Evolutionary conservation across 2,329 filamentous ascomycete genomes (phyloP).

Genomic region (Hymenoscyphus fraxineus): DNA sequence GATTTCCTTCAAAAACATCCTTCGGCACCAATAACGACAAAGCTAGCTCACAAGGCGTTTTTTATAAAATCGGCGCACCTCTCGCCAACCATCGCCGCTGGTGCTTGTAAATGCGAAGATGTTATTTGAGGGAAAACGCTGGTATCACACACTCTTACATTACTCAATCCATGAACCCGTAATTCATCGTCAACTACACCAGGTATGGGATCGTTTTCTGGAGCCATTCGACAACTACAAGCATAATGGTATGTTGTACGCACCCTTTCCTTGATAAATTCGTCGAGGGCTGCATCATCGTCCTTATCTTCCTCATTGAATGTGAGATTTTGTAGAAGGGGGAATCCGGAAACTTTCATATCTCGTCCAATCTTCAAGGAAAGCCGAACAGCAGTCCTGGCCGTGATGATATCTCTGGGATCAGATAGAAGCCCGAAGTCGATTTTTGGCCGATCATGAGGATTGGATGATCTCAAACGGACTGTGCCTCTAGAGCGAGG

Average conservation of each 20-base stretch:
- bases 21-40: too few species aligned
- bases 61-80: too few species aligned
- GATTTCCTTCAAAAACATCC: too few species aligned
- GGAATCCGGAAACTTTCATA: conserved; percentile 12
- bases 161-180: background rate
- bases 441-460: conserved; percentile 8
- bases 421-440: conserved; percentile 15
- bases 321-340: conserved; percentile 1
- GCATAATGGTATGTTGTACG: background rate
- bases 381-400: conserved; percentile 10
- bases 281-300: background rate
- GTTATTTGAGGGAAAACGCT: background rate
- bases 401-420: conserved; percentile 3
- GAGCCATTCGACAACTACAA: conserved; percentile 1
- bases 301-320: background rate
- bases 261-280: background rate
- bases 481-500: conserved; percentile 13
- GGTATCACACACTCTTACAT: background rate
- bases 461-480: conserved; percentile 8
- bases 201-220: background rate
- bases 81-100: too few species aligned
- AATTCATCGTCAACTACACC: conserved; percentile 9
- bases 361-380: conserved; percentile 6
- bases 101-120: too few species aligned
- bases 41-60: too few species aligned